Conservation (phyloP, 2,329 filamentous ascomycete species). For the Calonectria montana region DNA sequence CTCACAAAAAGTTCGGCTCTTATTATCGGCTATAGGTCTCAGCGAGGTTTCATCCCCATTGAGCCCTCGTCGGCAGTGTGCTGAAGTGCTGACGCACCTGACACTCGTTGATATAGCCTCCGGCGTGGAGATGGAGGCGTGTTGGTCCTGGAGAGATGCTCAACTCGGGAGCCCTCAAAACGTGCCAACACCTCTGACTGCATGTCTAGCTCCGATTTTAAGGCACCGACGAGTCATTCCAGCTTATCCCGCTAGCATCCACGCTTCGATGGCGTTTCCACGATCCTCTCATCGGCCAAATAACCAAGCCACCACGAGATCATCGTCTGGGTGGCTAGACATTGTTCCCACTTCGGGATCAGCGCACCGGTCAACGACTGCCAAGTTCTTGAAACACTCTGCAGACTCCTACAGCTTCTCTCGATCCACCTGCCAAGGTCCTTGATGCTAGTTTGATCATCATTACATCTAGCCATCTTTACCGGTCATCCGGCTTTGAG, state of each 20-base stretch:
- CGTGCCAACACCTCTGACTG: not conserved
- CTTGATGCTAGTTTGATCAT: not conserved
- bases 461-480: not conserved
- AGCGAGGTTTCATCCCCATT: conserved; percentile 7
- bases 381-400: conserved; percentile 14
- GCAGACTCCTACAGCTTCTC: not conserved
- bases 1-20: not conserved
- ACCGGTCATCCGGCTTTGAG: not conserved
- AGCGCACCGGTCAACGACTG: conserved; percentile 10
- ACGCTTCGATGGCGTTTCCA: conserved; percentile 1
- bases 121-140: not conserved
- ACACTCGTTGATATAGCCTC: not conserved
- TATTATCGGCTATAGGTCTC: not conserved
- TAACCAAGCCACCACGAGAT: conserved; percentile 3
- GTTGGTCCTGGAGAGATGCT: not conserved
- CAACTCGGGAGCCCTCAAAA: not conserved
- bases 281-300: not conserved
- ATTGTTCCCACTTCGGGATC: conserved; percentile 1
- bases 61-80: not conserved
- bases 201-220: not conserved
- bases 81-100: conserved; percentile 6
- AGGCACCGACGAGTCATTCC: conserved; percentile 4
- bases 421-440: not conserved
- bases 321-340: not conserved
- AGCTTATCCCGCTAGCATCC: not conserved